Conservation (phyloP, 805 yeast genomes). For the Diddensiella caesifluorescens region DNA sequence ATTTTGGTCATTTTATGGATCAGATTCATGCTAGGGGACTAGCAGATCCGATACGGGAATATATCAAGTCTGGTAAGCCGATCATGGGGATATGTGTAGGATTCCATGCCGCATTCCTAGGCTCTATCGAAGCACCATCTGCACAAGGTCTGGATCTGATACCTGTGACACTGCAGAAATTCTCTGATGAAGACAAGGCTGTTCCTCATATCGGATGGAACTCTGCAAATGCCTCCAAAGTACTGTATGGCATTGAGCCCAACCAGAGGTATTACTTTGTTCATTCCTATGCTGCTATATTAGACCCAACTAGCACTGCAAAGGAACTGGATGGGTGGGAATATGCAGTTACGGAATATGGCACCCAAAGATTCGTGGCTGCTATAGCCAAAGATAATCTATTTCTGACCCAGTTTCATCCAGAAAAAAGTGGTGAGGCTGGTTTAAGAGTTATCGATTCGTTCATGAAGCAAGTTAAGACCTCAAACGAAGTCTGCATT, state of each 20-base stretch:
- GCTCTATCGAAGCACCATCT: constrained; percentile 68
- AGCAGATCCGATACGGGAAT: constrained; percentile 57
- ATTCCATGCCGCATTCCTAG: constrained; percentile 72
- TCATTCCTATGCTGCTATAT: constrained; percentile 82
- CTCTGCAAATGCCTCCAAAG: constrained; percentile 28
- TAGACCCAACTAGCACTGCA: constrained; percentile 25
- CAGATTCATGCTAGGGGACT: constrained; percentile 59
- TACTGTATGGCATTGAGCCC: constrained; percentile 60
- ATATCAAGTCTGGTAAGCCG: constrained; percentile 72
- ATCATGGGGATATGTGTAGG: constrained; percentile 99
- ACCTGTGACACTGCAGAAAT: constrained; percentile 50
- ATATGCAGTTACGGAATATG: constrained; percentile 67
- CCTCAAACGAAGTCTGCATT: constrained; percentile 16
- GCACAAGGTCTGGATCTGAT: constrained; percentile 58
- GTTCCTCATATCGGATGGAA: constrained; percentile 99
- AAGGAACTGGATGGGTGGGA: constrained; percentile 53
- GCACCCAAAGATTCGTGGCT: constrained; percentile 74
- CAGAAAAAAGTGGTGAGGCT: constrained; percentile 94
- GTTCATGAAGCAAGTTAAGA: constrained; percentile 51
- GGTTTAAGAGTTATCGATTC: constrained; percentile 74
- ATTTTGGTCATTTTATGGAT: constrained; percentile 87
- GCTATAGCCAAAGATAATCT: constrained; percentile 72
- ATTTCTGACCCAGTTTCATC: constrained; percentile 97
- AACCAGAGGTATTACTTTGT: constrained; percentile 82
- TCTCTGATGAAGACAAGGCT: constrained; percentile 59